A percentile compares a stretch with the other conserved stretches of the same genome.
Conservation (phyloP, 2,329 filamentous ascomycete genomes). For the Ophiostoma ulmi region DNA sequence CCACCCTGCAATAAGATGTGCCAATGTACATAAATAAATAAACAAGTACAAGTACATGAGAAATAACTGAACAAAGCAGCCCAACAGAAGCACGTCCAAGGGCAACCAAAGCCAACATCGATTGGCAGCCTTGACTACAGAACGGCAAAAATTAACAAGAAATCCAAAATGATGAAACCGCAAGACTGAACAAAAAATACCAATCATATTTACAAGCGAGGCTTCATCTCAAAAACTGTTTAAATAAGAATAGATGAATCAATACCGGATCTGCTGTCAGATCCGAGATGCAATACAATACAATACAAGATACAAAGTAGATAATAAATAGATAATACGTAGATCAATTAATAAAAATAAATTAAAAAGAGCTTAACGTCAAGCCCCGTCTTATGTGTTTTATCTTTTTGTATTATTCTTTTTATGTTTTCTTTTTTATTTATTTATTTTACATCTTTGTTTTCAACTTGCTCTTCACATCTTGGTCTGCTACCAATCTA, state of each 20-base stretch:
- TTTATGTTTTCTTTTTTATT: background rate
- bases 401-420: background rate
- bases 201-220: background rate
- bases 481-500: background rate
- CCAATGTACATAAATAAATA: too few species aligned
- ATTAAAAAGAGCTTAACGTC: background rate
- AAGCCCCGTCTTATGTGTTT: background rate
- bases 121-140: too few species aligned
- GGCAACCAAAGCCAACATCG: too few species aligned
- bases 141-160: too few species aligned
- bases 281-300: background rate
- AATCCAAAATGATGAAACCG: too few species aligned
- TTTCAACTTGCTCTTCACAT: background rate
- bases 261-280: constrained; percentile 1
- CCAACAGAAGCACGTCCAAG: too few species aligned
- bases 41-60: too few species aligned
- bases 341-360: background rate
- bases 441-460: background rate
- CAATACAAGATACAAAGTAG: background rate
- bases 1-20: constrained; percentile 5
- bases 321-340: background rate
- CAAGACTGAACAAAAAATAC: too few species aligned
- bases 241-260: background rate
- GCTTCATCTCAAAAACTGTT: background rate
- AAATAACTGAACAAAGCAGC: too few species aligned